Evolutionary conservation across 768 basidiomycete genomes (phyloP), one percentile per base, ranked within the genome.

Genomic region (Calocybe cyanea): DNA sequence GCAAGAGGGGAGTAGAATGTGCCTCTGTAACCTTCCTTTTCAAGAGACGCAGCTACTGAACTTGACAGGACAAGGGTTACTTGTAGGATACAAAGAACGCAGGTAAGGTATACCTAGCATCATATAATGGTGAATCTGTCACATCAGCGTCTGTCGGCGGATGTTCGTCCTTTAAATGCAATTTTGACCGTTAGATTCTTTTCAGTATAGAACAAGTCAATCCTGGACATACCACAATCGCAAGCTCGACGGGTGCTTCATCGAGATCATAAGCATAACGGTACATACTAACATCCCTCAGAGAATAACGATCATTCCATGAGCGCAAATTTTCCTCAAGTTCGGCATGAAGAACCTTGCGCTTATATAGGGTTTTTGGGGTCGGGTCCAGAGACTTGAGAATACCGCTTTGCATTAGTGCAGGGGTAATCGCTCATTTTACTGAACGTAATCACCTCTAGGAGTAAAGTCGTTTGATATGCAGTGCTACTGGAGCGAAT

Each of bases 271-370:
- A 11, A 15, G 37, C 48, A 30, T 54, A 54, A 3, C n/a, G 2
- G 25, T 39, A 41, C 43, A 57, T 39, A 28, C 55, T 50, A 21
- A 43, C 45, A 10, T 51, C 47, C 17, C 25, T 23, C 15, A 54
- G 21, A 7, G 24, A 34, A 1, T 32, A 23, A 13, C 34, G 41
- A 18, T 31, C 15, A 31, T 41, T 41, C 41, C 41, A 32, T 28
- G 7, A 10, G 6, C 19, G 23, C 28, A 18, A 10, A 15, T 31
- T 31, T 3, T 23, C 30, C 15, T 41, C 41, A 15, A 31, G 9
- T 11, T 41, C 30, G n/a, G 21, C 17, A 17, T 13, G 25, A 6
- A 41, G 5, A 10, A 18, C 28, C 33, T 19, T 10, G 1, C 41
- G 4, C 14, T 6, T 25, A 9, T 31, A n/a, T n/a, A n/a, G n/a